A percentile compares a stretch with the other conserved stretches of the same genome.
phyloP scores from a whole-genome alignment of 2,329 filamentous ascomycete species.

The Scedosporium aurantiacum region DNA sequence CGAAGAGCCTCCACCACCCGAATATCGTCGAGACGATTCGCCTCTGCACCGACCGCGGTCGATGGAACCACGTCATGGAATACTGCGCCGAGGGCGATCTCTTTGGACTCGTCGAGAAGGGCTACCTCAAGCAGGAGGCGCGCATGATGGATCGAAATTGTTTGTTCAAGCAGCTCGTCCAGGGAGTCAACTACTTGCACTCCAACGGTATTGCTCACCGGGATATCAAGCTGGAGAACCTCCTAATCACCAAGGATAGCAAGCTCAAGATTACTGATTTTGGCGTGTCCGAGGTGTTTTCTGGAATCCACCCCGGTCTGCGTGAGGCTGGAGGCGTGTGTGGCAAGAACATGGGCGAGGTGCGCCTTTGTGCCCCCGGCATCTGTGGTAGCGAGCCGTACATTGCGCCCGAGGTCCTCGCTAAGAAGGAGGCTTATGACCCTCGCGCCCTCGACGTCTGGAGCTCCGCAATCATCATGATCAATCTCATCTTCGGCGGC shows the following conservation, averaged over 20 bases:
- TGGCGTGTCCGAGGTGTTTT: slow-evolving; percentile 79
- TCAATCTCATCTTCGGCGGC: slow-evolving; percentile 62
- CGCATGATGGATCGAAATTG: slow-evolving; percentile 62
- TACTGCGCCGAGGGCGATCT: slow-evolving; percentile 77
- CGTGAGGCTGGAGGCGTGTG: slow-evolving; percentile 63
- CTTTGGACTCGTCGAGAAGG: slow-evolving; percentile 61
- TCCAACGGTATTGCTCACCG: slow-evolving; percentile 77
- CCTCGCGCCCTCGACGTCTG: slow-evolving; percentile 75
- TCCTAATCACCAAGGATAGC: slow-evolving; percentile 67
- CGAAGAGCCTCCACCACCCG: slow-evolving; percentile 73
- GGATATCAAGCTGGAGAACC: slow-evolving; percentile 83
- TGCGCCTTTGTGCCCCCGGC: slow-evolving; percentile 64
- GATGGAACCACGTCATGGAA: slow-evolving; percentile 91
- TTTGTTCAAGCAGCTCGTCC: slow-evolving; percentile 80
- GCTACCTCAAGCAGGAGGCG: slow-evolving; percentile 53
- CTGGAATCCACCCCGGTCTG: slow-evolving; percentile 68
- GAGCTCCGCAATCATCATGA: slow-evolving; percentile 74
- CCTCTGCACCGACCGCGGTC: slow-evolving; percentile 61
- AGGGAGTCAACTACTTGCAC: slow-evolving; percentile 74
- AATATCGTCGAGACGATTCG: slow-evolving; percentile 76
- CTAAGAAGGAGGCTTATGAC: slow-evolving; percentile 55
- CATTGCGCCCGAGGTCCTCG: slow-evolving; percentile 74
- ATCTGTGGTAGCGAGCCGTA: slow-evolving; percentile 81
- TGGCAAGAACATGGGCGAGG: slow-evolving; percentile 58
- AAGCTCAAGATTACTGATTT: slow-evolving; percentile 89